Percentiles rank a stretch among this genome's conserved stretches.
These are phyloP conservation scores for Galium porrigens DNA, from an alignment of 305 asterid genomes.

Conservation along the genomic window DNA sequence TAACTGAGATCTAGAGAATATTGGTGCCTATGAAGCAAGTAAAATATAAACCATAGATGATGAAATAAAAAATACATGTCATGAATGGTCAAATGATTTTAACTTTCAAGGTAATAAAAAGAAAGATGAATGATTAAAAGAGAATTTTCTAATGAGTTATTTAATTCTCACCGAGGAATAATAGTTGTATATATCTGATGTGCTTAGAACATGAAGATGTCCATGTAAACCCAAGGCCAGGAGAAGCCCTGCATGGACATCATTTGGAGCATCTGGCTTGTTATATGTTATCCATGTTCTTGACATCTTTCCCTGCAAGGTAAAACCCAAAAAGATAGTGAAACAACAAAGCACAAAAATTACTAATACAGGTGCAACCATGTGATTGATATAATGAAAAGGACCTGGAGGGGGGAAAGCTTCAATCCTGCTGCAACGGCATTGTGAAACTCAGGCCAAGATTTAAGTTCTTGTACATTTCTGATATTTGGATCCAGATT, in stretches of 20 bases:
- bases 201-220: slow-evolving; percentile 62
- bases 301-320: slow-evolving; percentile 79
- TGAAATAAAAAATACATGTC: not conserved
- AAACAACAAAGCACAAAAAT: not conserved
- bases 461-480: slow-evolving; percentile 72
- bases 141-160: not conserved
- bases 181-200: slow-evolving; percentile 75
- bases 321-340: slow-evolving; percentile 6
- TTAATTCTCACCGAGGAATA: slow-evolving; percentile 47
- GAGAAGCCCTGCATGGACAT: slow-evolving; percentile 87
- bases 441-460: slow-evolving; percentile 98
- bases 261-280: slow-evolving; percentile 92
- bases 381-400: slow-evolving; percentile 7
- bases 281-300: slow-evolving; percentile 90
- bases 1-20: not conserved
- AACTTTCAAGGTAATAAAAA: not conserved
- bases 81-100: not conserved
- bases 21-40: not conserved
- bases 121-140: not conserved
- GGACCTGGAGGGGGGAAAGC: slow-evolving; percentile 84
- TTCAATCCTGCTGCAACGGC: slow-evolving; percentile 98
- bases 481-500: slow-evolving; percentile 72
- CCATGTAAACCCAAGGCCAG: slow-evolving; percentile 96
- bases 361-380: not conserved
- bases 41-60: not conserved